phyloP scores from a whole-genome alignment of 805 yeast genomes.

The Nakazawaea ambrosiae region DNA sequence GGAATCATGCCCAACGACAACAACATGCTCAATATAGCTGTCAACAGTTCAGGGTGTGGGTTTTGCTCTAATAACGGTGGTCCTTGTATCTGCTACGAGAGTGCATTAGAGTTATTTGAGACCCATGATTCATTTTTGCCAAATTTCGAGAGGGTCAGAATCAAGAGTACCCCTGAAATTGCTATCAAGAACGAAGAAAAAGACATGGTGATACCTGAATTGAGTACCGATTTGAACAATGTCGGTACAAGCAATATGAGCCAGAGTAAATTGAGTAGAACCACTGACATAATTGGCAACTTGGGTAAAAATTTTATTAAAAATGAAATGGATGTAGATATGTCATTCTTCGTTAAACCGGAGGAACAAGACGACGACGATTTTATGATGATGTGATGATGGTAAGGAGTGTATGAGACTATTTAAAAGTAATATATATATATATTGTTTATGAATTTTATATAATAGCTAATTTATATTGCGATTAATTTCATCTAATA shows the following conservation, averaged over 20 bases:
- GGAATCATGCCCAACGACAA: no score
- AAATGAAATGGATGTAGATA: slow-evolving; percentile 11
- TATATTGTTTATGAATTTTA: not conserved
- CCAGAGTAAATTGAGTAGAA: slow-evolving; percentile 1
- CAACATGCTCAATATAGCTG: not conserved
- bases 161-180: not conserved
- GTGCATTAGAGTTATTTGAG: not conserved
- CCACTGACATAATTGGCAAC: slow-evolving; percentile 9
- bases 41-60: not conserved
- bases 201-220: not conserved
- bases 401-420: not conserved
- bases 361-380: slow-evolving; percentile 8
- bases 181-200: not conserved
- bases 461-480: not conserved
- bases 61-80: not conserved
- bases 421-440: not conserved
- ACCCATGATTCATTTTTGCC: not conserved
- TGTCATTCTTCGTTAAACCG: slow-evolving; percentile 8
- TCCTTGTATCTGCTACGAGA: not conserved
- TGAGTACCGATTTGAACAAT: no score
- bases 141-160: not conserved
- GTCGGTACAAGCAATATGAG: not conserved
- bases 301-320: slow-evolving; percentile 9
- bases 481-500: no score
- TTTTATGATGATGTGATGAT: slow-evolving; percentile 9